These are phyloP conservation scores for Paraphaeosphaeria sporulosa DNA, from an alignment of 2,329 filamentous ascomycete species.

Conservation along the genomic window DNA sequence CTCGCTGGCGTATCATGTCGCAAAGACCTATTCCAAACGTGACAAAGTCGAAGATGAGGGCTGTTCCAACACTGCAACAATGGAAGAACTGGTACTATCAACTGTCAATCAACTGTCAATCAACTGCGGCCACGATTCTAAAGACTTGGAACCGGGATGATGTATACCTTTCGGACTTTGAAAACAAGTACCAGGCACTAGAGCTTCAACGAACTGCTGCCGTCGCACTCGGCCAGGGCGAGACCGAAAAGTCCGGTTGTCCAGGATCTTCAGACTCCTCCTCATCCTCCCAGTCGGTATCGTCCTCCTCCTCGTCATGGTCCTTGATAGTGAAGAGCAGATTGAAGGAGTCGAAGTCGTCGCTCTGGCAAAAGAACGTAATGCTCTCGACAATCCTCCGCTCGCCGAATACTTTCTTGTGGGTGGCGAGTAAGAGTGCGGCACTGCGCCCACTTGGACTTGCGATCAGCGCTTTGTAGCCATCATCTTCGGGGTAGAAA, in stretches of 20 bases:
- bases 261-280: not conserved
- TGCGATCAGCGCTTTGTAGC: conserved; percentile 5
- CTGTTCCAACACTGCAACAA: too few species aligned
- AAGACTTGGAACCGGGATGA: too few species aligned
- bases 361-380: not conserved
- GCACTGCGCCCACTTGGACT: conserved; percentile 10
- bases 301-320: not conserved
- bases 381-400: conserved; percentile 4
- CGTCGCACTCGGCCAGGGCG: not conserved
- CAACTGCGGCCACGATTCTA: too few species aligned
- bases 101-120: too few species aligned
- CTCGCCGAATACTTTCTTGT: conserved; percentile 10
- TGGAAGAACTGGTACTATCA: too few species aligned
- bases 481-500: not conserved
- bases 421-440: conserved; percentile 9
- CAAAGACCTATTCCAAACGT: too few species aligned
- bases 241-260: not conserved
- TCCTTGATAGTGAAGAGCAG: not conserved
- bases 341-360: not conserved
- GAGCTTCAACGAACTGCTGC: not conserved
- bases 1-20: too few species aligned
- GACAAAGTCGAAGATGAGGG: too few species aligned
- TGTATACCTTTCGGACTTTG: not conserved
- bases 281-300: not conserved
- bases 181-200: not conserved